A percentile compares a stretch with the other conserved stretches of the same genome.
phyloP scores from a whole-genome alignment of 164 flowering plant genomes.

The Nymphaea colorata region DNA sequence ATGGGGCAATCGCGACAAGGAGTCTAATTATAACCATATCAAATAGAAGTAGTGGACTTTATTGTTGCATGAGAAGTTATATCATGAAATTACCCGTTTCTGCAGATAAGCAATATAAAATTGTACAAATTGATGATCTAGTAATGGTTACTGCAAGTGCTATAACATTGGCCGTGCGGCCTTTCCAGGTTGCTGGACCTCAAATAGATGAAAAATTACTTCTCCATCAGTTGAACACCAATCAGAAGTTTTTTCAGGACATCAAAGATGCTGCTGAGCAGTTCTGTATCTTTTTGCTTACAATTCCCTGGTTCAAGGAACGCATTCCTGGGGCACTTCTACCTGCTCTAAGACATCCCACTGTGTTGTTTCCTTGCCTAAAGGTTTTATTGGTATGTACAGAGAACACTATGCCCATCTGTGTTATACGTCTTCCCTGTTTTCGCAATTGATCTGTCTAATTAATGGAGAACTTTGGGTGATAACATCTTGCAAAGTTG shows the following conservation, averaged over 20 bases:
- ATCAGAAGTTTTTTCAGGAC: constrained; percentile 16
- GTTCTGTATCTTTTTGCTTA: constrained; percentile 46
- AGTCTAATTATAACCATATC: constrained; percentile 41
- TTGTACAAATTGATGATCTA: constrained; percentile 35
- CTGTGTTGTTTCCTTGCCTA: constrained; percentile 60
- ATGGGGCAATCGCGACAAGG: constrained; percentile 46
- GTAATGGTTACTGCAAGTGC: constrained; percentile 81
- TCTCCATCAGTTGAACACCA: constrained; percentile 8
- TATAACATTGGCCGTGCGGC: constrained; percentile 68
- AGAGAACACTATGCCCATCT: background rate
- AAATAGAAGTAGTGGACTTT: constrained; percentile 41
- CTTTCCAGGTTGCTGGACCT: constrained; percentile 36
- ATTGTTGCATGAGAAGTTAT: constrained; percentile 47
- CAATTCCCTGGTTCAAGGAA: constrained; percentile 71
- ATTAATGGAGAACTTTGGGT: no score
- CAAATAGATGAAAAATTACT: background rate
- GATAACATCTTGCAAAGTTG: no score
- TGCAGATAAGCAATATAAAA: constrained; percentile 11
- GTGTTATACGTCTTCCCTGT: background rate
- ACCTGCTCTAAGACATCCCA: constrained; percentile 76
- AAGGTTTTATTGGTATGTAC: constrained; percentile 59
- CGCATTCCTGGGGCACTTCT: constrained; percentile 63
- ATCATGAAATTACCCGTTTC: constrained; percentile 30
- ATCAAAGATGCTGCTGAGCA: constrained; percentile 37
- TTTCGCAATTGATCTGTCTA: background rate